A percentile compares a stretch with the other conserved stretches of the same genome.
Conservation (phyloP, 2,329 filamentous ascomycete species). For the Sphaerostilbella broomeana region DNA sequence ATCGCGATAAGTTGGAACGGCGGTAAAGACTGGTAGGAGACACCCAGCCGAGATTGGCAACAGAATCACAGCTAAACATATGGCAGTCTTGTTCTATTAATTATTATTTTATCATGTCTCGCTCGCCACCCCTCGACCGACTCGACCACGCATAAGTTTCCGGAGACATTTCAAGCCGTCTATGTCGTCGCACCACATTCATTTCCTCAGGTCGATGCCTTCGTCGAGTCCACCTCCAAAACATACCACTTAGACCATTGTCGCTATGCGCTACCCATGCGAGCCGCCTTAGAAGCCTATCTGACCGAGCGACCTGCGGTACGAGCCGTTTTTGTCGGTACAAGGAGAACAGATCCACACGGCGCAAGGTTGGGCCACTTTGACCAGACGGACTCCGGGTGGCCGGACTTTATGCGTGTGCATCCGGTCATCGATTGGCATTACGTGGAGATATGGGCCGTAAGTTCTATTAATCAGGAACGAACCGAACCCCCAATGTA, state of each 20-base stretch:
- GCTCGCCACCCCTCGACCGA: too few species aligned
- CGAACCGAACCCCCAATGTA: neutral
- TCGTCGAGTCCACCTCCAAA: conserved; percentile 61
- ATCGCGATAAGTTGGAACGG: conserved; percentile 94
- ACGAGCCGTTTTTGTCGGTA: conserved; percentile 55
- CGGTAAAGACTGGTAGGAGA: conserved; percentile 98
- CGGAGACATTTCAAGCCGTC: conserved; percentile 61
- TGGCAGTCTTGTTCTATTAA: too few species aligned
- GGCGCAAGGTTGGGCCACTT: conserved; percentile 73
- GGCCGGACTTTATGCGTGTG: conserved; percentile 87
- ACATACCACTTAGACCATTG: conserved; percentile 70
- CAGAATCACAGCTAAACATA: too few species aligned
- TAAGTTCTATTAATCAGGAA: conserved; percentile 39
- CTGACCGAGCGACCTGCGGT: conserved; percentile 58
- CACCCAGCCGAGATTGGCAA: too few species aligned
- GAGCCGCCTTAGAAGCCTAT: conserved; percentile 71
- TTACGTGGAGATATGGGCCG: conserved; percentile 87
- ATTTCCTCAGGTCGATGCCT: conserved; percentile 78
- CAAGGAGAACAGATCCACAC: conserved; percentile 86
- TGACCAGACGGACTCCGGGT: conserved; percentile 78
- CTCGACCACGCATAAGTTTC: too few species aligned
- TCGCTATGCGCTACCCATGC: conserved; percentile 74
- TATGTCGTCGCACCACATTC: conserved; percentile 84
- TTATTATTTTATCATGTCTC: too few species aligned
- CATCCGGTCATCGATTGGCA: conserved; percentile 98